Percentiles rank a stretch among this genome's conserved stretches.
Evolutionary conservation across 2,329 filamentous ascomycete genomes (phyloP).

Genomic region (Microsporum ferrugineum): DNA sequence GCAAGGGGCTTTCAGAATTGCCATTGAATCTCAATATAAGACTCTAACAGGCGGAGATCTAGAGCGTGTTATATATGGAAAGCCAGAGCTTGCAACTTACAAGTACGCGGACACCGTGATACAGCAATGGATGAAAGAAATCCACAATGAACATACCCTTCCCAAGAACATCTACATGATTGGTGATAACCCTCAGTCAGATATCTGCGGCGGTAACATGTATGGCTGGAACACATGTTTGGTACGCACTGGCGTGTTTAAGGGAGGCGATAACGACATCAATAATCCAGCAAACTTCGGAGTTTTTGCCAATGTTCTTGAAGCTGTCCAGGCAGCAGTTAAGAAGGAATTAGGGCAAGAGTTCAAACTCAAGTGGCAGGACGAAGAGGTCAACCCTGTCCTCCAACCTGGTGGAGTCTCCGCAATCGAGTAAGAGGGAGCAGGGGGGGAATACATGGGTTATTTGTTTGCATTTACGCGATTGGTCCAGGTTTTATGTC

Average conservation of each 20-base stretch:
- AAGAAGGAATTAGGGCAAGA: conserved; percentile 60
- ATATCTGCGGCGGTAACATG: conserved; percentile 67
- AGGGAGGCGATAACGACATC: conserved; percentile 63
- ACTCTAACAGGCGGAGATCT: conserved; percentile 57
- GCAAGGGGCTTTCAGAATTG: conserved; percentile 64
- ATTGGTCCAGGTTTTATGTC: background rate
- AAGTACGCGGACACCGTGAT: conserved; percentile 67
- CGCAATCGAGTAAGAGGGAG: conserved; percentile 34
- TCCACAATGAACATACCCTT: conserved; percentile 60
- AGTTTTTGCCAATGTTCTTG: conserved; percentile 61
- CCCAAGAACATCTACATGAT: conserved; percentile 66
- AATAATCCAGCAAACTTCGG: conserved; percentile 68
- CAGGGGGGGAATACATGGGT: background rate
- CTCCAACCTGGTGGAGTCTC: conserved; percentile 43
- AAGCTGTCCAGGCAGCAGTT: conserved; percentile 57
- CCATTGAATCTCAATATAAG: conserved; percentile 55
- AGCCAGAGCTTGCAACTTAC: conserved; percentile 65
- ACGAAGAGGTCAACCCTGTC: conserved; percentile 57
- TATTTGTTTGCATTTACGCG: background rate
- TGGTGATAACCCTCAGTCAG: conserved; percentile 61
- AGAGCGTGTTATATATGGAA: conserved; percentile 65
- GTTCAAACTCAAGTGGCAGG: conserved; percentile 62
- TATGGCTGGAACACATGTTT: conserved; percentile 74
- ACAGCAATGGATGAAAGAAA: conserved; percentile 60
- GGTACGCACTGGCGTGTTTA: conserved; percentile 67